phyloP scores from a whole-genome alignment of 805 yeast genomes.

The Pichia exigua region DNA sequence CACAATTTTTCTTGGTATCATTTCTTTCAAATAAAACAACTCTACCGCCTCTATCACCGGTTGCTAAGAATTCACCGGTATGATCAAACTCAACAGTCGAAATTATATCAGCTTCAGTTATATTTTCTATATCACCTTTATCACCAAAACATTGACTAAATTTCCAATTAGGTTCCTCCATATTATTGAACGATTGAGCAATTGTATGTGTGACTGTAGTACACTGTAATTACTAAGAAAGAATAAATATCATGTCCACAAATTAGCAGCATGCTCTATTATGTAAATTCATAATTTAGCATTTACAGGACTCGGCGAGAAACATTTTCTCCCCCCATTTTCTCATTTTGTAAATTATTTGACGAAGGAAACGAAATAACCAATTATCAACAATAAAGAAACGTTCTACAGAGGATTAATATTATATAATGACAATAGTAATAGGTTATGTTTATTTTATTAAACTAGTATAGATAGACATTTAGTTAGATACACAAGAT shows the following conservation, averaged over 20 bases:
- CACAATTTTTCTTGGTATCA: constrained; percentile 69
- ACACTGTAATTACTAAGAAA: neutral
- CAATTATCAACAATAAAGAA: neutral
- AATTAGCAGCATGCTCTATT: neutral
- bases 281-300: neutral
- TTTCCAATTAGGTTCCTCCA: constrained; percentile 50
- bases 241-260: neutral
- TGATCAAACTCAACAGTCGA: constrained; percentile 95
- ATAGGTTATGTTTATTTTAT: neutral
- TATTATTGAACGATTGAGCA: neutral
- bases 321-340: neutral
- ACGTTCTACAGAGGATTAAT: neutral
- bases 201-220: neutral
- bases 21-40: constrained; percentile 93
- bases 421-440: neutral
- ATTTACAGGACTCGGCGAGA: neutral
- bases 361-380: neutral
- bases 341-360: neutral
- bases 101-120: constrained; percentile 95
- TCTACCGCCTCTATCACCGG: constrained; percentile 98
- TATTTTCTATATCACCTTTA: constrained; percentile 91
- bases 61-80: constrained; percentile 90
- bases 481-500: constrained; percentile 21
- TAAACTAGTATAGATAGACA: neutral
- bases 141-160: constrained; percentile 98